Evolutionary conservation across 345 rosid species (phyloP), one percentile per base, ranked within the genome.

Genomic region (Corchorus capsularis): DNA sequence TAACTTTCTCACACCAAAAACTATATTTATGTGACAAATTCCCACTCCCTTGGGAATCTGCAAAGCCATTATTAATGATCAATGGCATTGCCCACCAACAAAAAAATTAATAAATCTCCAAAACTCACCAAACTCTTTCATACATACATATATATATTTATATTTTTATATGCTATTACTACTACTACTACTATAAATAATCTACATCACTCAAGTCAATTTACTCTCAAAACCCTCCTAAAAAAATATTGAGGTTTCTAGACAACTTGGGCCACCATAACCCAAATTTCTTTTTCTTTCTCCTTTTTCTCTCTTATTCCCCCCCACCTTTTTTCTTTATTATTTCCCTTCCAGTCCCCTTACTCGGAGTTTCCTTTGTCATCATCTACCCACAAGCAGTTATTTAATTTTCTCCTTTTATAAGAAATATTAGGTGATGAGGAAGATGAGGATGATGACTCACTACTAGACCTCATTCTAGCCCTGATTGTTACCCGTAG

Each of bases 21-120:
- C 43, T 39, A 39, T 73, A 75, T 63, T 75, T 47, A 77, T 77
- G 74, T 49, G 49, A 74, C 71, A 61, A 82, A 65, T 74, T 45
- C 85, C 89, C 86, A 78, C 77, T 77, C 89, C 95, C 86, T 92
- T 87, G 99, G 99, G 97, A 93, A 95, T 90, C 97, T 79, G 99
- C 98, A 83, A 83, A 82, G 77, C 82, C 88, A 77, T 81, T 77
- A 69, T 27, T 27, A 27, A 27, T 27, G 27, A 78, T 70, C 53
- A 73, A 84, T 85, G 88, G 85, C 87, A 85, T 75, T 69, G 83
- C 84, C 91, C 91, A 85, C 88, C 85, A 68, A 65, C 77, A 6
- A 77, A 77, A 86, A 74, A 79, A 70, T 75, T 46, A 82, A 83
- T 75, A 74, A 76, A 80, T 65, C 79, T 73, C 45, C 80, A 70